These are phyloP conservation scores for Dalbergia oliveri DNA, from an alignment of 306 rosid genomes.

Conservation along the genomic window DNA sequence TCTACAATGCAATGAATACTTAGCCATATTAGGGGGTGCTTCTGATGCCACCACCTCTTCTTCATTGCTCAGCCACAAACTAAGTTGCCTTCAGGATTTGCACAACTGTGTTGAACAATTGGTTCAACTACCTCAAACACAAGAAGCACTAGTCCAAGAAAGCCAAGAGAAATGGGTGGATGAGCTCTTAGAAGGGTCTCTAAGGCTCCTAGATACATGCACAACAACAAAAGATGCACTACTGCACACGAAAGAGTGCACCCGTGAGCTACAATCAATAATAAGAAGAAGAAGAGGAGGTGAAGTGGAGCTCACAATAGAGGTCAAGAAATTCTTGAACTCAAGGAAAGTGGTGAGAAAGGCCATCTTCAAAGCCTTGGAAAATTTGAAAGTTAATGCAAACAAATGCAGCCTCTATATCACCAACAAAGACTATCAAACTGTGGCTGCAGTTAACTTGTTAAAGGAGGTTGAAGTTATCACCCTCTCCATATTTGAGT, in stretches of 20 bases:
- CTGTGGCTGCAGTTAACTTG: constrained; percentile 31
- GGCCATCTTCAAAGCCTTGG: constrained; percentile 47
- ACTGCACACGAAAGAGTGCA: constrained; percentile 54
- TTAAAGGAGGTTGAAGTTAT: constrained; percentile 52
- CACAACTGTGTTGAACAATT: constrained; percentile 42
- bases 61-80: constrained; percentile 37
- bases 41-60: constrained; percentile 39
- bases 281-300: constrained; percentile 44
- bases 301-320: constrained; percentile 36
- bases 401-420: constrained; percentile 23
- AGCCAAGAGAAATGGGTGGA: constrained; percentile 49
- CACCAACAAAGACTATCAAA: constrained; percentile 34
- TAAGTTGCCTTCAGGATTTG: constrained; percentile 47
- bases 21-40: constrained; percentile 41
- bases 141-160: constrained; percentile 46
- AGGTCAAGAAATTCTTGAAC: constrained; percentile 50
- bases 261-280: constrained; percentile 49
- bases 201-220: constrained; percentile 54
- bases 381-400: constrained; percentile 48
- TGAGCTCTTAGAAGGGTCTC: constrained; percentile 53
- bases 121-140: constrained; percentile 46
- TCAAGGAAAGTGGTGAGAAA: constrained; percentile 54
- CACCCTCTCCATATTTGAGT: constrained; percentile 43
- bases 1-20: constrained; percentile 48
- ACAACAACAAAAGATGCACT: constrained; percentile 48